These are phyloP conservation scores for Kluyveromyces nonfermentans DNA, from an alignment of 805 yeast species.

Conservation along the genomic window DNA sequence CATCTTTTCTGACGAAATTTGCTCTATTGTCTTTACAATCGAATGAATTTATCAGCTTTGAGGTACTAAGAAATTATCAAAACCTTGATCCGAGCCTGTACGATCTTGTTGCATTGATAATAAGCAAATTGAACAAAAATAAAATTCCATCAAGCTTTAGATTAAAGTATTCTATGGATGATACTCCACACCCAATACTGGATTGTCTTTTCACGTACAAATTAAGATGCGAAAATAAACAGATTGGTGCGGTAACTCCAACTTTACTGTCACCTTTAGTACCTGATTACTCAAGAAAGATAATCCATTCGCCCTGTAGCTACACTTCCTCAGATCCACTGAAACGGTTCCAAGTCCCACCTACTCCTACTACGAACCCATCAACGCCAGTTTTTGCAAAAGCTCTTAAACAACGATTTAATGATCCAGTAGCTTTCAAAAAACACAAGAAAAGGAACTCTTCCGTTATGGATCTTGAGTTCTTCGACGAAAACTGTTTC, in stretches of 20 bases:
- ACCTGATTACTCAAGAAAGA: neutral
- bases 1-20: slow-evolving; percentile 1
- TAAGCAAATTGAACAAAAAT: neutral
- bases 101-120: slow-evolving; percentile 1
- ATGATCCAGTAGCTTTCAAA: neutral
- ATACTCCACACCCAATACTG: slow-evolving; percentile 1
- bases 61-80: slow-evolving; percentile 5
- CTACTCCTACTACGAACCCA: slow-evolving; percentile 11
- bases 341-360: slow-evolving; percentile 7
- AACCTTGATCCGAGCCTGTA: slow-evolving; percentile 22
- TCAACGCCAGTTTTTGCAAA: slow-evolving; percentile 3
- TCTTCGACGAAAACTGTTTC: slow-evolving; percentile 11
- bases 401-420: neutral
- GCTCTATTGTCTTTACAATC: neutral
- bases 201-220: slow-evolving; percentile 3
- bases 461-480: slow-evolving; percentile 19
- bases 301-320: neutral
- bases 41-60: neutral
- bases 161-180: neutral
- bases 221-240: neutral
- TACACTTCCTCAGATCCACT: neutral
- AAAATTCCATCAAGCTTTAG: slow-evolving; percentile 3
- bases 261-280: slow-evolving; percentile 1
- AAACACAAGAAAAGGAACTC: slow-evolving; percentile 20
- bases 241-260: neutral